phyloP scores from a whole-genome alignment of 441 rosid genomes.

The Jatropha multifida region DNA sequence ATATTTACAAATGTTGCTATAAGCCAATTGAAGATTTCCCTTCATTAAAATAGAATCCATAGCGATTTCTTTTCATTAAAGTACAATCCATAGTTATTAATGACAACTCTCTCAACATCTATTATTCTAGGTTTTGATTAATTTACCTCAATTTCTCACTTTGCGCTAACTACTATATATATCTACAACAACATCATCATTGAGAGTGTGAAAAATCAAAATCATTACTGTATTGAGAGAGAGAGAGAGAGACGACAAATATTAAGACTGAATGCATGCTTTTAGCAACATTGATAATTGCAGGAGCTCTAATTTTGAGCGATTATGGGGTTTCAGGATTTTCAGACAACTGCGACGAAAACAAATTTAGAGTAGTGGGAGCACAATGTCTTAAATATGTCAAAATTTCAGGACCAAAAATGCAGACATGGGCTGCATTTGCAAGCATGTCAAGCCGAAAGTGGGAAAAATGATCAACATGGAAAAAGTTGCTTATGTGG shows the following conservation, averaged over 20 bases:
- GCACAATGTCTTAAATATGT: slow-evolving; percentile 6
- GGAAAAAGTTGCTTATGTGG: slow-evolving; percentile 34
- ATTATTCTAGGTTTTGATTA: too few species aligned
- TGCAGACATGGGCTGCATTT: slow-evolving; percentile 28
- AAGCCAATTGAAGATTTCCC: too few species aligned
- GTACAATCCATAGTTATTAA: too few species aligned
- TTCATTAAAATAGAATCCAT: too few species aligned
- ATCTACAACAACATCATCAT: too few species aligned
- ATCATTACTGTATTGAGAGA: background rate
- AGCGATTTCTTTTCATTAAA: too few species aligned
- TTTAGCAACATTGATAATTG: slow-evolving; percentile 12
- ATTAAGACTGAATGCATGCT: background rate
- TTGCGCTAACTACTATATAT: too few species aligned
- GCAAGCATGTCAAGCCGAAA: slow-evolving; percentile 17
- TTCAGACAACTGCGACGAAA: background rate
- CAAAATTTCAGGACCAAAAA: slow-evolving; percentile 7
- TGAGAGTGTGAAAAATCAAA: too few species aligned
- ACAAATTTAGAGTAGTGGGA: background rate
- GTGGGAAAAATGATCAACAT: slow-evolving; percentile 27
- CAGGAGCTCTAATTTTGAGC: background rate
- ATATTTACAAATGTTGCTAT: too few species aligned
- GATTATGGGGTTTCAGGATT: background rate
- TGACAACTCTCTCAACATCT: too few species aligned
- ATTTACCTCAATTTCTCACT: too few species aligned
- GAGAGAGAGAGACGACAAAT: slow-evolving; percentile 11